These are phyloP conservation scores for Aspergillus pseudoterreus DNA, from an alignment of 2,329 filamentous ascomycete species.

Conservation along the genomic window DNA sequence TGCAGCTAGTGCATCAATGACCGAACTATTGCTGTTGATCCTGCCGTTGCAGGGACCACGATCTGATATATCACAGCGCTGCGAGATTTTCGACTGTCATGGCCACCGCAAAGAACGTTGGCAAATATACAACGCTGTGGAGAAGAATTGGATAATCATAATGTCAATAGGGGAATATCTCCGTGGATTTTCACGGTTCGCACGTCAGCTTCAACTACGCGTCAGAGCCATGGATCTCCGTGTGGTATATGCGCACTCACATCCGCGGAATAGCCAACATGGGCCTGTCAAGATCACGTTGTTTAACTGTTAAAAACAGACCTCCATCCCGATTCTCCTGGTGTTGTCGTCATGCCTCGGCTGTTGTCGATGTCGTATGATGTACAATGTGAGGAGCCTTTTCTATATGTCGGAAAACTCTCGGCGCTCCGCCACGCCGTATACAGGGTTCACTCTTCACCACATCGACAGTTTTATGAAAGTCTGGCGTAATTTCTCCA, in stretches of 20 bases:
- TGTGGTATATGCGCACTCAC: not conserved
- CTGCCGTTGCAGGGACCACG: not conserved
- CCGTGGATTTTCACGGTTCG: too few species aligned
- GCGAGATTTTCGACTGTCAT: not conserved
- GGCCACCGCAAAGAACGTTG: too few species aligned
- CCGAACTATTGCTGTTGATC: slow-evolving; percentile 1
- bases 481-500: not conserved
- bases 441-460: not conserved
- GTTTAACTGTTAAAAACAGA: not conserved
- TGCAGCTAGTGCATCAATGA: not conserved
- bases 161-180: too few species aligned
- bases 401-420: not conserved
- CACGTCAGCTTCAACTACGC: too few species aligned
- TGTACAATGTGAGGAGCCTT: not conserved
- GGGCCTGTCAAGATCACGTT: not conserved
- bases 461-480: not conserved
- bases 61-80: slow-evolving; percentile 4
- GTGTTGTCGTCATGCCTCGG: not conserved
- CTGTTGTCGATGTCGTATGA: not conserved
- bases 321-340: not conserved
- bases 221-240: not conserved
- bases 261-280: not conserved
- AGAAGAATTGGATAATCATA: too few species aligned
- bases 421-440: not conserved
- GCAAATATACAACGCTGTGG: too few species aligned